Conservation (phyloP, 495 filamentous ascomycete species). For the Evansstolkia leycettana region DNA sequence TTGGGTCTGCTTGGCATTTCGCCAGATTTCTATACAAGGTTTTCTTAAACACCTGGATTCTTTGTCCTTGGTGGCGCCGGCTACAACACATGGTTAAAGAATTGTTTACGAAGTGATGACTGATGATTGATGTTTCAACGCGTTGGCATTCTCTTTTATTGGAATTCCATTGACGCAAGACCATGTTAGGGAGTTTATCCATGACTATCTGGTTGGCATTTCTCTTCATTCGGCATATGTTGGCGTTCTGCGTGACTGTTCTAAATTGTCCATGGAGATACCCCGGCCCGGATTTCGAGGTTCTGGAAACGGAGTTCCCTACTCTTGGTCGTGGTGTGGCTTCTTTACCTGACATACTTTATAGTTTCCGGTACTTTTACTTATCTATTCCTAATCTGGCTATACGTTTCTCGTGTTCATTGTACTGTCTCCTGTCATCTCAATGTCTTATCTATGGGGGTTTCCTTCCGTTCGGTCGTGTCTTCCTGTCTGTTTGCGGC, state of each 20-base stretch:
- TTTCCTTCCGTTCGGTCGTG: no score
- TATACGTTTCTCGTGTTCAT: no score
- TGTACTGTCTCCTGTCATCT: no score
- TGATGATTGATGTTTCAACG: slow-evolving; percentile 30
- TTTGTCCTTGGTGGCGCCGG: slow-evolving; percentile 2
- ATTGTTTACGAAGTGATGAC: slow-evolving; percentile 30
- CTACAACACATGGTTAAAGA: slow-evolving; percentile 2
- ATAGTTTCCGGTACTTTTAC: slow-evolving; percentile 1
- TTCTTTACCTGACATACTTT: slow-evolving; percentile 10
- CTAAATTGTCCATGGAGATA: slow-evolving; percentile 25
- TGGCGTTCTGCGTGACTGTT: slow-evolving; percentile 19
- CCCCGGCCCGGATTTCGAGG: slow-evolving; percentile 29
- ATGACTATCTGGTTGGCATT: neutral
- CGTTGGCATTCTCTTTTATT: slow-evolving; percentile 6
- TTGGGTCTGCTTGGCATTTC: no score
- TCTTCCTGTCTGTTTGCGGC: no score
- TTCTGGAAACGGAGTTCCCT: slow-evolving; percentile 19
- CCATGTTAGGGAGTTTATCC: slow-evolving; percentile 11
- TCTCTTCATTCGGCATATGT: slow-evolving; percentile 15
- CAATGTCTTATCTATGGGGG: no score
- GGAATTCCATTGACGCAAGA: slow-evolving; percentile 10
- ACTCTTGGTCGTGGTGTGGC: slow-evolving; percentile 15
- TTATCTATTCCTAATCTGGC: no score
- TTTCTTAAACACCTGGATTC: neutral
- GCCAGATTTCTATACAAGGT: no score